Evolutionary conservation across 2,329 filamentous ascomycete genomes (phyloP).

Genomic region (Calcarisporium arbuscula): DNA sequence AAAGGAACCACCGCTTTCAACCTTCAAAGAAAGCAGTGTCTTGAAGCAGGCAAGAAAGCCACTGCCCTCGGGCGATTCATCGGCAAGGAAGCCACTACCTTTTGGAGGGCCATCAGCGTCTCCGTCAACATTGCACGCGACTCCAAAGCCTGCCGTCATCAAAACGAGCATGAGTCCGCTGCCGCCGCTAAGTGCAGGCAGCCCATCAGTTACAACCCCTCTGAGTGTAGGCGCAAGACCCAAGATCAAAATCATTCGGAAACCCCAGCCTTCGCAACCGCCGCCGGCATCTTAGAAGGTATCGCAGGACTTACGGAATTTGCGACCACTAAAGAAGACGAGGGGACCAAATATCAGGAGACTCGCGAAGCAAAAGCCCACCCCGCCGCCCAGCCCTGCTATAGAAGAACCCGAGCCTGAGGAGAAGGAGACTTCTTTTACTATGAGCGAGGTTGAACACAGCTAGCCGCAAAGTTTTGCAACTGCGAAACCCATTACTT

Average conservation of each 20-base stretch:
- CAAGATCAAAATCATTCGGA: constrained; percentile 33
- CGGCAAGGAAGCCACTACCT: constrained; percentile 27
- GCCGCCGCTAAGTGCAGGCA: constrained; percentile 18
- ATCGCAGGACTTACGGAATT: too few species aligned
- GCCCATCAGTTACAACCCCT: constrained; percentile 17
- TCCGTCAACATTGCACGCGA: constrained; percentile 15
- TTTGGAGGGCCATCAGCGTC: constrained; percentile 18
- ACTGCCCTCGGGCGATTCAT: constrained; percentile 6
- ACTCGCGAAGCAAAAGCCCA: too few species aligned
- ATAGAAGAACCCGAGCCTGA: too few species aligned
- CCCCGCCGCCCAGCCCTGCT: too few species aligned
- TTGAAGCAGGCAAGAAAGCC: constrained; percentile 31
- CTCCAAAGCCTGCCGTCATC: constrained; percentile 21
- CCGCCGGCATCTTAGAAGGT: constrained; percentile 17
- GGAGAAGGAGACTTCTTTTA: too few species aligned
- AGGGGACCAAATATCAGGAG: too few species aligned
- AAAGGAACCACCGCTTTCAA: constrained; percentile 17
- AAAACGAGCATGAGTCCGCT: constrained; percentile 14
- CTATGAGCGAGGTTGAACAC: too few species aligned
- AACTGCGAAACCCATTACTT: too few species aligned
- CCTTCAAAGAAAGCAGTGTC: constrained; percentile 22
- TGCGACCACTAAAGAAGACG: too few species aligned
- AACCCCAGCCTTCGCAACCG: constrained; percentile 20
- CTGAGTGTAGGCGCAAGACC: constrained; percentile 18
- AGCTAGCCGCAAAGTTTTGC: too few species aligned